Conservation (phyloP, 2,329 filamentous ascomycete species). For the Bisporella sp. region DNA sequence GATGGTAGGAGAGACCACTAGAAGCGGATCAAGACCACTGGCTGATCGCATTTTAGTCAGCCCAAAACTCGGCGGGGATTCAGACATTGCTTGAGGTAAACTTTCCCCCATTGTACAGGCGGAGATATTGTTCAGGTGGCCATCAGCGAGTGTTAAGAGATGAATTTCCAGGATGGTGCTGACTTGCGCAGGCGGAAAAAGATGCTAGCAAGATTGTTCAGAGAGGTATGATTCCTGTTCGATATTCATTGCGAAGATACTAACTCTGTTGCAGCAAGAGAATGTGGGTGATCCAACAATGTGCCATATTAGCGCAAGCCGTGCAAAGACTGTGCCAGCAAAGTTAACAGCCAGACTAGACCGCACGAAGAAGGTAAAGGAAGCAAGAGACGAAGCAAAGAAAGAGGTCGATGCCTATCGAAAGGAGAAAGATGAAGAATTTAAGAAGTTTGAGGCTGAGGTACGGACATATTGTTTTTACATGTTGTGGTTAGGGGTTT, state of each 20-base stretch:
- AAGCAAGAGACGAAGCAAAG: conserved; percentile 92
- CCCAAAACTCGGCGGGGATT: conserved; percentile 97
- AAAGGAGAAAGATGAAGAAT: conserved; percentile 85
- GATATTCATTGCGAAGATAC: conserved; percentile 10
- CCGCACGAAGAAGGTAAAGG: conserved; percentile 94
- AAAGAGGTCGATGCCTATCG: conserved; percentile 96
- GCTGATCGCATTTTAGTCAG: conserved; percentile 55
- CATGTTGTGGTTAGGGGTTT: too few relatives aligned
- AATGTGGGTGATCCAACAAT: conserved; percentile 50
- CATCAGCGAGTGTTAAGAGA: neutral
- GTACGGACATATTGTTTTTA: conserved; percentile 13
- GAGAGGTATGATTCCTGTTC: conserved; percentile 56
- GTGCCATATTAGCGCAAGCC: too few relatives aligned
- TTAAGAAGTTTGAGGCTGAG: conserved; percentile 87
- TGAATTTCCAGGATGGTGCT: conserved; percentile 22
- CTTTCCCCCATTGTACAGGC: conserved; percentile 2
- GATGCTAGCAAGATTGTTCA: conserved; percentile 99
- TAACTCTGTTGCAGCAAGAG: conserved; percentile 57
- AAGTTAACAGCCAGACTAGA: conserved; percentile 38
- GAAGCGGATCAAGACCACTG: conserved; percentile 21
- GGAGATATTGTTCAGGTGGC: neutral
- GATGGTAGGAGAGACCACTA: neutral
- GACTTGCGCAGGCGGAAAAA: conserved; percentile 71
- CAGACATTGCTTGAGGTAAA: conserved; percentile 97
- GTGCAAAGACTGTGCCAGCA: too few relatives aligned